Evolutionary conservation across 75 land plant species (phyloP).

Genomic region (Cryptomeria japonica): DNA sequence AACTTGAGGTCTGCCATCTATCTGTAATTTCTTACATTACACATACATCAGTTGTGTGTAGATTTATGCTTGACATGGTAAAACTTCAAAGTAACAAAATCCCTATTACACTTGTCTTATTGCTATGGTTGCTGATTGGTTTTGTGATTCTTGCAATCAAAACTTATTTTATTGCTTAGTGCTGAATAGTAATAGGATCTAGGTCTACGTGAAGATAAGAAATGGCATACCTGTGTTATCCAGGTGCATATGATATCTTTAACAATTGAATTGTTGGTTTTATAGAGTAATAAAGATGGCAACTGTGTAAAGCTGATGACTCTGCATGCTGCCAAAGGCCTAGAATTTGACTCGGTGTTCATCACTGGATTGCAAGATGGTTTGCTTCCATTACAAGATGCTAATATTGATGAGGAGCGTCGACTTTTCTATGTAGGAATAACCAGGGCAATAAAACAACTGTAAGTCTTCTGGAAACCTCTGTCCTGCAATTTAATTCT

Average conservation of each 20-base stretch:
- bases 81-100: neutral
- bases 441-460: constrained; percentile 25
- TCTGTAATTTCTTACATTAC: too few relatives aligned
- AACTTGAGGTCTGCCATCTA: too few relatives aligned
- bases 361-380: constrained; percentile 15
- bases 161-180: neutral
- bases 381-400: constrained; percentile 12
- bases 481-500: neutral
- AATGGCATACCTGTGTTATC: neutral
- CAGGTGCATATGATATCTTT: neutral
- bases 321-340: constrained; percentile 31
- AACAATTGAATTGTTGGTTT: neutral
- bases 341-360: constrained; percentile 31
- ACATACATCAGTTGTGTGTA: too few relatives aligned
- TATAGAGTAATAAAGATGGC: neutral
- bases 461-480: constrained; percentile 17
- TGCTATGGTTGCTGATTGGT: neutral
- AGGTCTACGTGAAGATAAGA: neutral
- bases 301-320: constrained; percentile 21
- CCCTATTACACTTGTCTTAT: neutral
- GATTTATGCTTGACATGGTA: too few relatives aligned
- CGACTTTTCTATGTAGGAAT: constrained; percentile 38
- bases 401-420: constrained; percentile 18
- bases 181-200: neutral
- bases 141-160: neutral